Percentiles rank a stretch among this genome's conserved stretches.
These are phyloP conservation scores for Phialophora expanda DNA, from an alignment of 2,329 filamentous ascomycete species.

Conservation along the genomic window DNA sequence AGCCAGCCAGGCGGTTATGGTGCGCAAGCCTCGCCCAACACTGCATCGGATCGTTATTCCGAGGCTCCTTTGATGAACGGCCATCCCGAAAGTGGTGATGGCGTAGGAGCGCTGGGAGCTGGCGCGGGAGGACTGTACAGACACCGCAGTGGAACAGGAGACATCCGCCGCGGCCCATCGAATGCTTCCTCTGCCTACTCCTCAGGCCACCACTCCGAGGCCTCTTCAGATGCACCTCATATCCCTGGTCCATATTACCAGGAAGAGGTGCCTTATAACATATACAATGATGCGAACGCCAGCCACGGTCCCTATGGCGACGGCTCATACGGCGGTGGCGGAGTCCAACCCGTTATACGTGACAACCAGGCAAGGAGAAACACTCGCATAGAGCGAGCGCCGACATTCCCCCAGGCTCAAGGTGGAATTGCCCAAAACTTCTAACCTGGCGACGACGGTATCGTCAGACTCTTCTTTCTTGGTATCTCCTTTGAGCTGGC, in stretches of 20 bases:
- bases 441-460: conserved; percentile 47
- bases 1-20: conserved; percentile 60
- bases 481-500: background rate
- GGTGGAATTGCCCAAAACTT: conserved; percentile 97
- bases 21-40: conserved; percentile 65
- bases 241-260: conserved; percentile 60
- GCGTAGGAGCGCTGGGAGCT: conserved; percentile 67
- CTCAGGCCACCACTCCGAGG: conserved; percentile 63
- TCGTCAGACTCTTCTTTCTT: background rate
- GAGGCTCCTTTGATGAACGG: conserved; percentile 63
- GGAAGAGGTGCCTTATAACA: conserved; percentile 59
- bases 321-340: conserved; percentile 56
- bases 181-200: conserved; percentile 98
- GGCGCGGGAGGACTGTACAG: conserved; percentile 25
- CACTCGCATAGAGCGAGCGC: conserved; percentile 89
- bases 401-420: conserved; percentile 81
- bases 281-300: conserved; percentile 52
- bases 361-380: conserved; percentile 92
- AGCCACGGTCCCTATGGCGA: conserved; percentile 61
- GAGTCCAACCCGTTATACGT: conserved; percentile 78
- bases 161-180: conserved; percentile 85
- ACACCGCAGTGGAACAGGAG: conserved; percentile 55
- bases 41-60: conserved; percentile 71
- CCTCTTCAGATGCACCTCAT: conserved; percentile 57
- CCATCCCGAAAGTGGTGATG: conserved; percentile 35